Conservation (phyloP, 495 filamentous ascomycete species). For the Astrothelium subdiscretum region DNA sequence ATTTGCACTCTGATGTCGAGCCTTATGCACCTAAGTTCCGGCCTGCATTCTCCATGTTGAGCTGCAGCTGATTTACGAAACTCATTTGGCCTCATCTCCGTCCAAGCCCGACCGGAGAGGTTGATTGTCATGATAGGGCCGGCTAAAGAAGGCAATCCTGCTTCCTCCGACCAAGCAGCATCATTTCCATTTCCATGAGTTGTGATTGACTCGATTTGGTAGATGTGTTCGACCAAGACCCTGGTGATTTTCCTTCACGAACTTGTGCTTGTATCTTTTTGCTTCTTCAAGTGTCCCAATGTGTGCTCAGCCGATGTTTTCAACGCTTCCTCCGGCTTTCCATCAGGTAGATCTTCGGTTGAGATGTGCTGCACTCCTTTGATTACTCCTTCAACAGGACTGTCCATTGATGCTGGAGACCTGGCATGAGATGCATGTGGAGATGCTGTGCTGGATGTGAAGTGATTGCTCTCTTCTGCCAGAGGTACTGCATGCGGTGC, state of each 20-base stretch:
- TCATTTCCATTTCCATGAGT: neutral
- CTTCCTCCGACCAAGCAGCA: neutral
- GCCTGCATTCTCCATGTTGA: neutral
- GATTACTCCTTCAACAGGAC: conserved; percentile 3
- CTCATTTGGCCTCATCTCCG: neutral
- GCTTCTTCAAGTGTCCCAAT: neutral
- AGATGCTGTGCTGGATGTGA: neutral
- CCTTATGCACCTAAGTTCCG: neutral
- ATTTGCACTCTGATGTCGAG: neutral
- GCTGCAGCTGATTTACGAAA: neutral
- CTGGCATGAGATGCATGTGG: neutral
- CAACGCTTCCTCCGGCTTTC: conserved; percentile 6
- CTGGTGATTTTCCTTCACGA: neutral
- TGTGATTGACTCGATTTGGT: neutral
- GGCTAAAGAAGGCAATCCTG: neutral
- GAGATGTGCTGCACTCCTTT: conserved; percentile 4
- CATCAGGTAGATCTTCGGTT: conserved; percentile 6
- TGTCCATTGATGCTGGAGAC: neutral
- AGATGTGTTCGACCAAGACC: neutral
- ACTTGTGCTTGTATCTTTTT: neutral
- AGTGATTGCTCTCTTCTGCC: neutral
- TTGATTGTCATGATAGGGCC: neutral
- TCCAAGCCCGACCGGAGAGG: neutral
- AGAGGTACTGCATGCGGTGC: neutral
- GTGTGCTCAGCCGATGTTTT: neutral